Evolutionary conservation across 2,329 filamentous ascomycete species (phyloP).

Genomic region (Cytospora chrysosperma): DNA sequence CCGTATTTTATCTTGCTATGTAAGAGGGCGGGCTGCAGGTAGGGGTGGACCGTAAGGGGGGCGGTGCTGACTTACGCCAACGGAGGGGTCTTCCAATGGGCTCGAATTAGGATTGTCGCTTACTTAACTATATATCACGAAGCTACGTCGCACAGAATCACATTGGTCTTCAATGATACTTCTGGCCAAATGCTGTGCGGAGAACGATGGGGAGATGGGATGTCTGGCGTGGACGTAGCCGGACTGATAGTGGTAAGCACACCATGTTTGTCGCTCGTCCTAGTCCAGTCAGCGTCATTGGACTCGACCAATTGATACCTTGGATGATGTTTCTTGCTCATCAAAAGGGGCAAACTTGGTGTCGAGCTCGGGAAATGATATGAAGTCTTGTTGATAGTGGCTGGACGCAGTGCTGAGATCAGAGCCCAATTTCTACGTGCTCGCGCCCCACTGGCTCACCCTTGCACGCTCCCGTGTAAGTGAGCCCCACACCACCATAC

Average conservation of each 20-base stretch:
- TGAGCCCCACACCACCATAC: not conserved
- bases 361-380: not conserved
- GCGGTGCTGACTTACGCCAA: too few relatives aligned
- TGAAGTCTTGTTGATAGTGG: not conserved
- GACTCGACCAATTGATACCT: not conserved
- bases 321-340: not conserved
- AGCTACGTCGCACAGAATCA: too few relatives aligned
- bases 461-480: not conserved
- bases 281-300: not conserved
- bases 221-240: not conserved
- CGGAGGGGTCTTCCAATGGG: too few relatives aligned
- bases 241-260: not conserved
- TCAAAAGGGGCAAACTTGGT: not conserved
- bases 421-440: constrained; percentile 8
- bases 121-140: too few relatives aligned
- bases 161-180: not conserved
- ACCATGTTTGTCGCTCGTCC: not conserved
- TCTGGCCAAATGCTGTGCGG: not conserved
- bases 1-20: too few relatives aligned
- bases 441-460: not conserved
- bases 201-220: not conserved
- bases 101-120: too few relatives aligned
- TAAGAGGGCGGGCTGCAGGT: too few relatives aligned
- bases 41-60: too few relatives aligned
- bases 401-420: not conserved